Conservation (phyloP, 2,329 filamentous ascomycete genomes). For the Colletotrichum lindemuthianum region DNA sequence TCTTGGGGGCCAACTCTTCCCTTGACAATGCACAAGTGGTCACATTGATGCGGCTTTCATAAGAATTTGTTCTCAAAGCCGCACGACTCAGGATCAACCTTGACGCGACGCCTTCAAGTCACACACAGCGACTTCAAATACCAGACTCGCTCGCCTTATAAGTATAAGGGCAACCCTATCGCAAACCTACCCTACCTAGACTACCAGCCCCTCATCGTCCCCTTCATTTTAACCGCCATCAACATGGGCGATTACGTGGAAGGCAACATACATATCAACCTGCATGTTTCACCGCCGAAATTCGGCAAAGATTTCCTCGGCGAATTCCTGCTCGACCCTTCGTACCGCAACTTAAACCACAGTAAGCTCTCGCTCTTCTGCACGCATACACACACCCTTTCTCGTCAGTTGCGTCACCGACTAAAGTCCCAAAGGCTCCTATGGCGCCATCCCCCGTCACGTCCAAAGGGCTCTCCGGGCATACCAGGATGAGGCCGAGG, state of each 20-base stretch:
- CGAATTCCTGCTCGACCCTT: slow-evolving; percentile 75
- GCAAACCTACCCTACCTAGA: too few species aligned
- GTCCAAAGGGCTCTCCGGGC: slow-evolving; percentile 68
- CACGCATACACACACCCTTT: neutral
- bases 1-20: too few species aligned
- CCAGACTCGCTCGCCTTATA: too few species aligned
- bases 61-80: too few species aligned
- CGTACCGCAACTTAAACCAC: slow-evolving; percentile 82
- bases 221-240: neutral
- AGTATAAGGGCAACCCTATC: too few species aligned
- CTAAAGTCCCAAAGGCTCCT: slow-evolving; percentile 68
- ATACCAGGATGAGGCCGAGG: slow-evolving; percentile 76
- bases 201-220: neutral
- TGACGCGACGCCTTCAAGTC: too few species aligned
- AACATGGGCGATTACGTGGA: slow-evolving; percentile 20
- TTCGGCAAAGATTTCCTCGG: slow-evolving; percentile 59
- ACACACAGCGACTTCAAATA: too few species aligned
- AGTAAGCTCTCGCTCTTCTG: slow-evolving; percentile 56
- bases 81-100: too few species aligned
- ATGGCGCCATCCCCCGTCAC: slow-evolving; percentile 75
- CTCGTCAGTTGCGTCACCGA: slow-evolving; percentile 22
- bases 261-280: neutral
- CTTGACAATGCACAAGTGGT: too few species aligned
- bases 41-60: too few species aligned
- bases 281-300: neutral